Base-by-base conservation (phyloP, 306 rosid species). In the Ormosia emarginata region DNA sequence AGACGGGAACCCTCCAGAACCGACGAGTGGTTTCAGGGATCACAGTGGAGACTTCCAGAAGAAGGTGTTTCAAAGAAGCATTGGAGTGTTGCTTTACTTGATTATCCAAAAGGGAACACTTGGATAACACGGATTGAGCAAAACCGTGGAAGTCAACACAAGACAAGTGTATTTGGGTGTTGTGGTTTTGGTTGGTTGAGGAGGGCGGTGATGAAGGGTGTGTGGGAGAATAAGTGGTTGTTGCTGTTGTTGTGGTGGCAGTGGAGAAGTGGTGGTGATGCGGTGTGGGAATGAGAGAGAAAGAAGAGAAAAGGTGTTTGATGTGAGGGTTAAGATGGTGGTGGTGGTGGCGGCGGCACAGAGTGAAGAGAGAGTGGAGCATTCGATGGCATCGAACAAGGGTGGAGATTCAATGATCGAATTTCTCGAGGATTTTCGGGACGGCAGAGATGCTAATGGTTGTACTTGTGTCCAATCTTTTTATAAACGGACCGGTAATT, bases 21-120 rank as follows among this genome's bases (percentile, higher is more conserved):
- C 81, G 76, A 79, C 99, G 97, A 1, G 89, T 79, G 67, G 61
- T 36, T 18, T 89, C 85, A 1, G 98, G 99, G 18, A 90, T 82
- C 5, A 81, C 47, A 43, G 87, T 82, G 65, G 97, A 93, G 13
- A 95, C 52, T 53, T 87, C 89, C 72, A 85, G 87, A 73, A 95
- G 90, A 62, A 87, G 86, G 79, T 83, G 81, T 18, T 83, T 91
- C 2, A 87, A 30, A 80, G 92, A 87, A 57, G 86, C 82, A 52
- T 78, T 17, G 52, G 86, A 53, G 43, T 57, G 89, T 84, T 61
- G n/a, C 30, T 61, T 75, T n/a, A 44, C 74, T 80, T 82, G 68
- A 29, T 75, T 67, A 30, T 84, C 78, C 7, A 79, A 36, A 34
- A 78, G 73, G 39, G 89, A 63, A 77, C 88, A 85, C 37, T 70